These are phyloP conservation scores for Cyanodermella asteris DNA, from an alignment of 2,329 filamentous ascomycete species.

Conservation along the genomic window DNA sequence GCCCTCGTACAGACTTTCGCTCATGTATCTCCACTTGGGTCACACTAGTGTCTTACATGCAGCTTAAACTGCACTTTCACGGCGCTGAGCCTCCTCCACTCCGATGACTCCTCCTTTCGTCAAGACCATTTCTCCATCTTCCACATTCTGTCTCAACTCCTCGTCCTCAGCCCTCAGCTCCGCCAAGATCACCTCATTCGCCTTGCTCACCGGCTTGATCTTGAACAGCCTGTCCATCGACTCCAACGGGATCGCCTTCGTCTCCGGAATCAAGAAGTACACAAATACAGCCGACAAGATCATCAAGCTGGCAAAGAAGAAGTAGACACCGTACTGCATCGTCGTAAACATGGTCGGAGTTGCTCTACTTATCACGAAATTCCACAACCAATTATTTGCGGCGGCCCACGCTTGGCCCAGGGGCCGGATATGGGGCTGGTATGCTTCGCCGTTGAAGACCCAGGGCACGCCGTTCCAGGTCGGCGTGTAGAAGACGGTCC, in stretches of 20 bases:
- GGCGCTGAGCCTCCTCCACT: too few relatives aligned
- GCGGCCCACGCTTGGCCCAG: slow-evolving; percentile 52
- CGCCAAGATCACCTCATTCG: not conserved
- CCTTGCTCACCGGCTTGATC: not conserved
- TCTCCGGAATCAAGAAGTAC: slow-evolving; percentile 43
- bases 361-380: slow-evolving; percentile 44
- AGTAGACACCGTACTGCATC: slow-evolving; percentile 40
- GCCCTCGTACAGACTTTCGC: too few relatives aligned
- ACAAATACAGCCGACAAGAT: slow-evolving; percentile 35
- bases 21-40: too few relatives aligned
- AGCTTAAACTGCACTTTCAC: too few relatives aligned
- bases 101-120: too few relatives aligned
- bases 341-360: slow-evolving; percentile 19
- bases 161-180: not conserved
- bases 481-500: slow-evolving; percentile 50
- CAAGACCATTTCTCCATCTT: not conserved
- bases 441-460: slow-evolving; percentile 35
- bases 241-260: slow-evolving; percentile 43
- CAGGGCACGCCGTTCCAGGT: slow-evolving; percentile 45
- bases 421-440: slow-evolving; percentile 45
- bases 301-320: slow-evolving; percentile 46
- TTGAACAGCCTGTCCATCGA: slow-evolving; percentile 40
- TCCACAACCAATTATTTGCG: slow-evolving; percentile 51
- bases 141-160: not conserved
- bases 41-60: too few relatives aligned